These are phyloP conservation scores for Sporobolus alterniflorus DNA, from an alignment of 202 grass and related monocot genomes.

Conservation along the genomic window DNA sequence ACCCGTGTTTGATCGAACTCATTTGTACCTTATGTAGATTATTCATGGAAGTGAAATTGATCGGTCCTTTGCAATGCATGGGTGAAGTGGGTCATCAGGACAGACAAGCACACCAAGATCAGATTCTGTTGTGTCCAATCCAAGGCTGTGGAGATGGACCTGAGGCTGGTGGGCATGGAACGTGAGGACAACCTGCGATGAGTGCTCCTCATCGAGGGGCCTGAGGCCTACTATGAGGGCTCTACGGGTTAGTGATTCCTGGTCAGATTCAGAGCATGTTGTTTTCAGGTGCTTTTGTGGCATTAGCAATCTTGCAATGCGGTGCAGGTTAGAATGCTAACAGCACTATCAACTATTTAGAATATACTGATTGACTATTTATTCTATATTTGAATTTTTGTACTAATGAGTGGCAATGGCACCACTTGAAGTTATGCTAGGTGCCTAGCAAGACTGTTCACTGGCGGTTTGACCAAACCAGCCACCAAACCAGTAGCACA, in stretches of 20 bases:
- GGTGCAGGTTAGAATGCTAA: background rate
- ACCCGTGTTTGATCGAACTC: background rate
- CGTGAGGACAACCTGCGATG: conserved; percentile 74
- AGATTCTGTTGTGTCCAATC: conserved; percentile 97
- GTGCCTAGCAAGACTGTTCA: background rate
- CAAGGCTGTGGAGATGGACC: conserved; percentile 82
- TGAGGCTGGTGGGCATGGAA: conserved; percentile 71
- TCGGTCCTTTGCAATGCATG: conserved; percentile 44
- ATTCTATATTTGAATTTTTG: background rate
- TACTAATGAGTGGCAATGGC: background rate
- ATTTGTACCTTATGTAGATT: background rate
- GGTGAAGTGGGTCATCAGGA: conserved; percentile 83
- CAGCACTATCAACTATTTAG: background rate
- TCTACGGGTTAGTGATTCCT: conserved; percentile 62
- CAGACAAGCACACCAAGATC: conserved; percentile 87
- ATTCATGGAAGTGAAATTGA: background rate
- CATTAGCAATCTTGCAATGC: background rate
- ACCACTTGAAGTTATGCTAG: background rate
- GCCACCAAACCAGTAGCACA: too few relatives aligned
- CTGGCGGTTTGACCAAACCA: background rate
- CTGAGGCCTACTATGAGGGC: conserved; percentile 77
- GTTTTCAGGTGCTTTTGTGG: background rate
- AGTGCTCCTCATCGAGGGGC: conserved; percentile 88
- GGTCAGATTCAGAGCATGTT: background rate
- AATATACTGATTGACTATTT: background rate